Evolutionary conservation across 2,329 filamentous ascomycete genomes (phyloP), one percentile per base, ranked within the genome.

Genomic region (Phialocephala subalpina): DNA sequence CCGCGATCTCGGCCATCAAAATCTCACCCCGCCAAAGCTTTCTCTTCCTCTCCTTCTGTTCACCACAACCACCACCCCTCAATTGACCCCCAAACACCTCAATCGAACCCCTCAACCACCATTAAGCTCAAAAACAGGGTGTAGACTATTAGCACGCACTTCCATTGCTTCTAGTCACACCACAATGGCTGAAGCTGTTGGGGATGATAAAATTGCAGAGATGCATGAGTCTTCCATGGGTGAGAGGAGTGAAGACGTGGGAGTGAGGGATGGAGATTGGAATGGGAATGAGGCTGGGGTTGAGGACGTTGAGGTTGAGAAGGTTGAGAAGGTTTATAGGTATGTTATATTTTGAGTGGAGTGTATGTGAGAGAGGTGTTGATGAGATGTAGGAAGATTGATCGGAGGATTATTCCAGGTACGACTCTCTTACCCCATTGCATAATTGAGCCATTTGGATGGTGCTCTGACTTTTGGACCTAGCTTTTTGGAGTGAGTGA

Each of bases 341-440:
- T 80, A 71, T 69, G 73, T 25, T 4, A 25, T 68, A 62, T 29
- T 25, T 53, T 12, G 3, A 42, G 16, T 57, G 11, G 9, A 38
- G 33, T 36, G 9, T 35, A 3, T 12, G 7, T 8, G 2, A 14
- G 18, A 14, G 35, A 20, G 29, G 12, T 29, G 18, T 14, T 35
- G 33, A 40, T 27, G 9, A 25, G 18, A 25, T 53, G 20, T 58
- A 73, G 74, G 70, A 87, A 87, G 77, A 80, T 88, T 38, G 86
- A 88, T 69, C 80, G 81, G n/a, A 80, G 86, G 20, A 87, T 87
- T 66, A 82, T 87, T 66, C 84, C 85, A 70, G 79, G 80, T 80
- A 73, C 25, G 33, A 8, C 7, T 18, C 6, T 25, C 20, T 49
- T 16, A 27, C 29, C 18, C 3, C 16, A 18, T 49, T 12, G 60